Evolutionary conservation across 129 eudicot species (phyloP), one percentile per base, ranked within the genome.

Genomic region (Mikania micrantha): DNA sequence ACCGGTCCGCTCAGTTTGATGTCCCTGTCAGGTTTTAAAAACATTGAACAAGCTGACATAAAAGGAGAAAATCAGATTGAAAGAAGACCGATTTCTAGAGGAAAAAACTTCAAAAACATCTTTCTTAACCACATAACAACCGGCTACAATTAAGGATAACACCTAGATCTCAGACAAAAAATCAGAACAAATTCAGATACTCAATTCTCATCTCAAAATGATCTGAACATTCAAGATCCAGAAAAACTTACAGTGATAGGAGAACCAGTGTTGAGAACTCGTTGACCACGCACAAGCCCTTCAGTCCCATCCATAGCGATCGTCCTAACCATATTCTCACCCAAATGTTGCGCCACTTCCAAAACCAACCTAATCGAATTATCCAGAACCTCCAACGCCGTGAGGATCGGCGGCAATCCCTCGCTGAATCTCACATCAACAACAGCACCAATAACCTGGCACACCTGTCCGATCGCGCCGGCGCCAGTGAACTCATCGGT

Each of bases 331-430:
- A 52, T 52, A 52, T 52, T 52, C n/a, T 52, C 59, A 29, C 59
- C 96, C 85, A 88, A 80, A 73, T 88, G 96, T 57, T 82, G 88
- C 15, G 96, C 87, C 27, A 88, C 96, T 79, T 88, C 96, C 59
- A 88, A 49, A 0, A 88, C 96, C 59, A 88, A 67, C 62, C 96
- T 74, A 75, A 81, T 80, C 78, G 81, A 78, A 69, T 82, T 80
- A 34, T 85, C 88, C 77, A 82, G 22, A 13, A 85, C 96, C 83
- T 88, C 96, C 39, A 88, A 50, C n/a, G 91, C 88, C 34, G 96
- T 88, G 71, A 82, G 32, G 60, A 88, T 88, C 74, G 88, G 91
- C 28, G 88, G 91, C 58, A 88, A 50, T 25, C 91, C 91, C 9
- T 88, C 96, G 7, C 71, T 76, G 64, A 88, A 88, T 36, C 95